These are phyloP conservation scores for Boletales sp. DNA, from an alignment of 768 basidiomycete genomes.

Conservation along the genomic window DNA sequence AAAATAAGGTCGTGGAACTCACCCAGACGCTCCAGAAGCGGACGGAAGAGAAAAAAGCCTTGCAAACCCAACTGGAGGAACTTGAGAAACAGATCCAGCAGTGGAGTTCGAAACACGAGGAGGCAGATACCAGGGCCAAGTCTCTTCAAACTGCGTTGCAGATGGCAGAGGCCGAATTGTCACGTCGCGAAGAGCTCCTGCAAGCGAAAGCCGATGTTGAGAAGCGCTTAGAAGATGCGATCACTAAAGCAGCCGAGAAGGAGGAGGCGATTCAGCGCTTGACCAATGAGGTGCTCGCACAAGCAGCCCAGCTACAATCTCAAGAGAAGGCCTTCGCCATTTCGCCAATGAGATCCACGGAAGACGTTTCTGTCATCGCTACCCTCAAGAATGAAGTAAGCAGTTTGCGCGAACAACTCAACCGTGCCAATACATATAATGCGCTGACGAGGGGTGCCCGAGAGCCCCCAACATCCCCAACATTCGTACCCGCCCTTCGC, in stretches of 20 bases:
- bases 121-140: constrained; percentile 70
- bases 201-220: constrained; percentile 76
- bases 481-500: constrained; percentile 79
- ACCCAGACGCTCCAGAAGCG: constrained; percentile 91
- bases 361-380: constrained; percentile 83
- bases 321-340: constrained; percentile 69
- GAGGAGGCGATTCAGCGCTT: constrained; percentile 81
- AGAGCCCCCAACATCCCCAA: constrained; percentile 78
- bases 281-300: constrained; percentile 69
- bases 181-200: constrained; percentile 71
- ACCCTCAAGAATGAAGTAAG: constrained; percentile 91
- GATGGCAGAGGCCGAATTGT: constrained; percentile 64
- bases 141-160: constrained; percentile 69
- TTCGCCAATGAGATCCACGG: constrained; percentile 62
- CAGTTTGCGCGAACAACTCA: constrained; percentile 90
- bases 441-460: constrained; percentile 73
- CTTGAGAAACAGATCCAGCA: constrained; percentile 83
- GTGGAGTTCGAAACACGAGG: constrained; percentile 86
- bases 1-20: constrained; percentile 99
- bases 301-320: constrained; percentile 71
- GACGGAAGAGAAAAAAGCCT: constrained; percentile 85
- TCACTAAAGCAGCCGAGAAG: constrained; percentile 71
- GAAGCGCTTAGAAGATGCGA: constrained; percentile 72
- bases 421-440: constrained; percentile 91
- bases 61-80: constrained; percentile 69